A percentile compares a stretch with the other conserved stretches of the same genome.
phyloP scores from a whole-genome alignment of 306 rosid species.

The Astragalus membranaceus region DNA sequence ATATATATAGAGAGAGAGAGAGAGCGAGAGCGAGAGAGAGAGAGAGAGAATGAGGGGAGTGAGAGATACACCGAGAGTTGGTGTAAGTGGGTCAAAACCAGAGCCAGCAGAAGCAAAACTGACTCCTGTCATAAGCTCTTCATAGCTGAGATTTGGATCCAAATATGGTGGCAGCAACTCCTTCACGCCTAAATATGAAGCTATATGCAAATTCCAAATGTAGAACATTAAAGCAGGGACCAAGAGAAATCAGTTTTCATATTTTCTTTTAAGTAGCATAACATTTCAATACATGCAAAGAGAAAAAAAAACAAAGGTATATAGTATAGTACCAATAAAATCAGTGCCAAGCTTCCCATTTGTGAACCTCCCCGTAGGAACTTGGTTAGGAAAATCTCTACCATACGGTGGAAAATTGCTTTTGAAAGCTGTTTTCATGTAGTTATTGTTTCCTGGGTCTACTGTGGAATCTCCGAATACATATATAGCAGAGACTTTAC shows the following conservation, averaged over 20 bases:
- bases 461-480: slow-evolving; percentile 87
- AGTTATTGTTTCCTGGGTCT: slow-evolving; percentile 79
- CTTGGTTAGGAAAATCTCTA: slow-evolving; percentile 31
- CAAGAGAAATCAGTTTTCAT: background rate
- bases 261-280: background rate
- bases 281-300: background rate
- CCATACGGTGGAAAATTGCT: slow-evolving; percentile 69
- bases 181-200: slow-evolving; percentile 54
- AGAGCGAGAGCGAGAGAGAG: background rate
- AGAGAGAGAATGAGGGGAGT: background rate
- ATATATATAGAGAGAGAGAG: background rate
- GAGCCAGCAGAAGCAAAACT: slow-evolving; percentile 81
- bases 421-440: slow-evolving; percentile 27
- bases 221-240: background rate
- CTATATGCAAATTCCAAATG: slow-evolving; percentile 21
- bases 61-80: slow-evolving; percentile 33
- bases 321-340: slow-evolving; percentile 35
- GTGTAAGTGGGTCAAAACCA: slow-evolving; percentile 74
- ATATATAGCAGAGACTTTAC: slow-evolving; percentile 34
- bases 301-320: background rate
- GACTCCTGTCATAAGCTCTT: slow-evolving; percentile 55
- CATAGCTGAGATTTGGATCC: slow-evolving; percentile 42
- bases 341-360: slow-evolving; percentile 67
- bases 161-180: slow-evolving; percentile 58
- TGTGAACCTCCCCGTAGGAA: slow-evolving; percentile 66